Base-by-base conservation (phyloP, 306 rosid species). In the Macrotyloma uniflorum region DNA sequence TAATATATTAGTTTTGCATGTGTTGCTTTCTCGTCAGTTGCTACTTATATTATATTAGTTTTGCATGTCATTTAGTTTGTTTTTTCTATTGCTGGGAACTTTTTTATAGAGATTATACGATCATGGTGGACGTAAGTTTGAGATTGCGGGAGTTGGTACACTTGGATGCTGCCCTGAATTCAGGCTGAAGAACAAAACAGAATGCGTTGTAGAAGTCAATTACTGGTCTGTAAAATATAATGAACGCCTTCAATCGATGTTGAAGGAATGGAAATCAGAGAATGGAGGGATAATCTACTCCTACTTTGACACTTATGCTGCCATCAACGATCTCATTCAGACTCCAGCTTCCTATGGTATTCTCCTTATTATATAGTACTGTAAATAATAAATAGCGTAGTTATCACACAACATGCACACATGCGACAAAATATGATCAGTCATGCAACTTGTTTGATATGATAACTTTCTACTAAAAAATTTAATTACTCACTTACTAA, bases 111-210 rank as follows among this genome's bases (percentile, higher is more conserved):
- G 95, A 33, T 59, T 92, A 54, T 87, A 90, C 8, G 68, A 83
- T 18, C 58, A 43, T 35, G 98, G 98, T 4, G 95, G 64, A 0
- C 93, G 95, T 14, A 94, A 89, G 45, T 90, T 88, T 86, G 89
- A 74, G 73, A 79, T 92, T 10, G 67, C 53, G 0, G 97, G 96
- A 18, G 72, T 86, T 14, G 97, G 91, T 15, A 47, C 79, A 28
- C 76, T 90, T 43, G 98, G 97, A 64, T 94, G 98, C 83, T 72
- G 93, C 42, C 98, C 98, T 3, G 63, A 63, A 0, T 83, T 66
- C 26, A 92, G 97, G 78, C 72, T 77, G 23, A 82, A 68, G 76
- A 85, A 85, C 79, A 23, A 74, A 9, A 78, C 88, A 3, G 86
- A 86, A 38, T 94, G 98, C 72, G 35, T 85, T 18, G 55, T 19